These are phyloP conservation scores for Thuja plicata DNA, from an alignment of 83 land plant genomes.

Conservation along the genomic window DNA sequence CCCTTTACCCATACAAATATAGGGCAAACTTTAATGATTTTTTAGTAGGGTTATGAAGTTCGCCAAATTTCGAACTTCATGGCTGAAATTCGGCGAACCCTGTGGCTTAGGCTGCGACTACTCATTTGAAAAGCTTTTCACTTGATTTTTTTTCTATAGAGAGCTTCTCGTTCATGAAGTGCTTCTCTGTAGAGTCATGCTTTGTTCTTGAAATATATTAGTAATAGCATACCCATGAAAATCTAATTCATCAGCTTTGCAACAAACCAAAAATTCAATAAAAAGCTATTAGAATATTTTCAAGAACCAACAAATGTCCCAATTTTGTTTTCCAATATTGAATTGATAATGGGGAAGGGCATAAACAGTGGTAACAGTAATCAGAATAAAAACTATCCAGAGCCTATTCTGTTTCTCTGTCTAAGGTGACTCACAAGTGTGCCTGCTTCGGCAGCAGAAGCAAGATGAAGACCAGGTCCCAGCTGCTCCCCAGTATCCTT, in stretches of 20 bases:
- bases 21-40: too few species aligned
- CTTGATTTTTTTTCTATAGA: too few species aligned
- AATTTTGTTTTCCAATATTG: not conserved
- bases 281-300: not conserved
- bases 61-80: too few species aligned
- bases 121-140: too few species aligned
- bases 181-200: too few species aligned
- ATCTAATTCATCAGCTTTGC: not conserved
- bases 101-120: too few species aligned
- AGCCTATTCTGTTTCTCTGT: not conserved
- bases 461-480: constrained; percentile 83
- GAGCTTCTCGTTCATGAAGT: too few species aligned
- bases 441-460: constrained; percentile 96
- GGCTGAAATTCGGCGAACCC: too few species aligned
- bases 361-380: not conserved
- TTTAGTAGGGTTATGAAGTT: too few species aligned
- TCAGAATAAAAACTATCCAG: constrained; percentile 2
- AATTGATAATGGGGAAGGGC: not conserved
- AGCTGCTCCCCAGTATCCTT: constrained; percentile 46
- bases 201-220: not conserved
- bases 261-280: not conserved
- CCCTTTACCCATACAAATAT: too few species aligned
- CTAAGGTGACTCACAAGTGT: constrained; percentile 59
- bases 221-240: not conserved
- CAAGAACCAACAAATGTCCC: not conserved